A percentile compares a stretch with the other conserved stretches of the same genome.
Evolutionary conservation across 495 filamentous ascomycete species (phyloP).

Genomic region (Aspergillus incahuasiensis): DNA sequence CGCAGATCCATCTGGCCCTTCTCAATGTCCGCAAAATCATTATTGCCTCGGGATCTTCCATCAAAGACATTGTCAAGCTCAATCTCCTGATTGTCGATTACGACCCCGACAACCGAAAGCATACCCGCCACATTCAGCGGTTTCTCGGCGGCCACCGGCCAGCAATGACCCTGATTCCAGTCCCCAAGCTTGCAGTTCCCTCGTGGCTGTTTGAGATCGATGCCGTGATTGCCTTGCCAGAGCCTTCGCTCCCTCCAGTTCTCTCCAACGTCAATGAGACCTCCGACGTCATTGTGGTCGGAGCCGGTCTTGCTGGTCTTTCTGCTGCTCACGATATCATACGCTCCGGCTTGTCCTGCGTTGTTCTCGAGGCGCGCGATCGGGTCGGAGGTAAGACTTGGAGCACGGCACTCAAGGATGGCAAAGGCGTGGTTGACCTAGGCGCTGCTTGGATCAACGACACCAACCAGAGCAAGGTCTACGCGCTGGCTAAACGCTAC

Average conservation of each 20-base stretch:
- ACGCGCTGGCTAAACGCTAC: constrained; percentile 28
- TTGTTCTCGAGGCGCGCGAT: constrained; percentile 46
- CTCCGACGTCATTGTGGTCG: constrained; percentile 45
- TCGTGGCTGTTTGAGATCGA: constrained; percentile 35
- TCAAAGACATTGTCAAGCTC: constrained; percentile 28
- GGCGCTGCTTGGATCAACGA: constrained; percentile 54
- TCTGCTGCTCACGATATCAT: constrained; percentile 38
- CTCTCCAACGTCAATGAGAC: background rate
- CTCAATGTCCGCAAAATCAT: constrained; percentile 23
- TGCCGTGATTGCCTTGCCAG: constrained; percentile 22
- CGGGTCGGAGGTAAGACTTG: constrained; percentile 50
- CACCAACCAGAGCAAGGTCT: constrained; percentile 42
- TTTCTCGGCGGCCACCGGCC: constrained; percentile 30
- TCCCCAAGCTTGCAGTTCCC: constrained; percentile 26
- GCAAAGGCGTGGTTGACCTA: constrained; percentile 30
- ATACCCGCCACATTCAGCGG: constrained; percentile 21
- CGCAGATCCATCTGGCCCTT: constrained; percentile 28
- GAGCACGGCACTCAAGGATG: constrained; percentile 7
- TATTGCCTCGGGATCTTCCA: constrained; percentile 11
- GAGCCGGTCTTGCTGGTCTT: constrained; percentile 48
- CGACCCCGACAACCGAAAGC: constrained; percentile 18
- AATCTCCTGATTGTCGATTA: constrained; percentile 34
- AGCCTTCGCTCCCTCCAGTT: background rate
- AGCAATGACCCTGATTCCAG: constrained; percentile 28
- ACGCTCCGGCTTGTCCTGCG: constrained; percentile 34